phyloP scores from a whole-genome alignment of 768 basidiomycete genomes.

The Plicaturopsis crispa region DNA sequence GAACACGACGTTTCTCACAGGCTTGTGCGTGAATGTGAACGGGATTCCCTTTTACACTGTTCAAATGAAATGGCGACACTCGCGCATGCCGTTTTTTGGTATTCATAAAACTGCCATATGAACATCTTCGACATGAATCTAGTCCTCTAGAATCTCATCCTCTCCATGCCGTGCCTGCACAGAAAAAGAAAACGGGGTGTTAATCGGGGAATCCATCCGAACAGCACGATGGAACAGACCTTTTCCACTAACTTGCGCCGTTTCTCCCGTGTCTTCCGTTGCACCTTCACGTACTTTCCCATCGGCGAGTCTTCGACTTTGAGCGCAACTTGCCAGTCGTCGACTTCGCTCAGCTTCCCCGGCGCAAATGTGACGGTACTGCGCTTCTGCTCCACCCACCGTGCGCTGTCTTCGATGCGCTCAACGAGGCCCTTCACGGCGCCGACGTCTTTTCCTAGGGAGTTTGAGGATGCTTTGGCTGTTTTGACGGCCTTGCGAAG shows the following conservation, averaged over 20 bases:
- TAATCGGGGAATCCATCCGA: slow-evolving; percentile 10
- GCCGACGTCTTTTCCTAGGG: slow-evolving; percentile 45
- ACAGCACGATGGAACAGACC: slow-evolving; percentile 29
- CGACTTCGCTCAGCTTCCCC: slow-evolving; percentile 58
- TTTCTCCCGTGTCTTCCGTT: slow-evolving; percentile 75
- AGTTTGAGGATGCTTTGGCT: slow-evolving; percentile 31
- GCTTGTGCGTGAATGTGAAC: too few relatives aligned
- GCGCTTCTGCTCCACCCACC: slow-evolving; percentile 70
- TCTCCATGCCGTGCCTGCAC: slow-evolving; percentile 62
- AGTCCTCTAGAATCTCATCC: slow-evolving; percentile 58
- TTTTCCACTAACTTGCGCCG: slow-evolving; percentile 65
- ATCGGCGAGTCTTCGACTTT: slow-evolving; percentile 69
- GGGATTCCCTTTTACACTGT: too few relatives aligned
- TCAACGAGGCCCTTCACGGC: slow-evolving; percentile 75
- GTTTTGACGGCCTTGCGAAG: slow-evolving; percentile 72
- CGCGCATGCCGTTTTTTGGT: too few relatives aligned
- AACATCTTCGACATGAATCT: too few relatives aligned
- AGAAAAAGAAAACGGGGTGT: slow-evolving; percentile 11
- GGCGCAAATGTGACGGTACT: slow-evolving; percentile 72
- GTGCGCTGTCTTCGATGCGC: slow-evolving; percentile 76
- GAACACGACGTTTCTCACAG: too few relatives aligned
- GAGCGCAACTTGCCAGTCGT: slow-evolving; percentile 54
- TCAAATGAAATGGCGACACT: too few relatives aligned
- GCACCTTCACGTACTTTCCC: slow-evolving; percentile 73
- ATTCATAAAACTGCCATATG: too few relatives aligned